These are phyloP conservation scores for Plasmodium adleri DNA, from an alignment of 169 alveolate genomes.

Conservation along the genomic window DNA sequence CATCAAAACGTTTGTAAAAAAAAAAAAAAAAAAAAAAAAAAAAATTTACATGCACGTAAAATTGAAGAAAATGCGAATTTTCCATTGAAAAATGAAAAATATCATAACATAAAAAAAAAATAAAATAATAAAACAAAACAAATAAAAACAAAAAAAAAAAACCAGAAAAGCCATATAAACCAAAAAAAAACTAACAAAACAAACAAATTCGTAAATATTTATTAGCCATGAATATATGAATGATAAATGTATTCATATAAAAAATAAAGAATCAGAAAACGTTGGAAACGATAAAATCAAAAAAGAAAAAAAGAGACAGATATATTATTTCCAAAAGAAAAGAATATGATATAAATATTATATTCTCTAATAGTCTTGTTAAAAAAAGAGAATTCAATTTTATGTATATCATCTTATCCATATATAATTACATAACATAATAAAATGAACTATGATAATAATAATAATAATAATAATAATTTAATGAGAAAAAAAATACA, in stretches of 20 bases:
- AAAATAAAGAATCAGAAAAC: conserved; percentile 1
- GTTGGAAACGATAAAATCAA: background rate
- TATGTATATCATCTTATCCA: conserved; percentile 9
- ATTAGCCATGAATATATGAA: too few relatives aligned
- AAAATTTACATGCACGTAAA: too few relatives aligned
- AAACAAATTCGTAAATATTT: too few relatives aligned
- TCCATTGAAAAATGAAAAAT: conserved; percentile 12
- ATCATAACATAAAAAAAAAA: background rate
- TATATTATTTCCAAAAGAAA: conserved; percentile 13
- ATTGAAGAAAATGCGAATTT: background rate
- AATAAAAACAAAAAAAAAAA: background rate
- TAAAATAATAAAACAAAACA: background rate
- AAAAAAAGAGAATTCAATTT: conserved; percentile 9
- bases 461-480: conserved; percentile 13
- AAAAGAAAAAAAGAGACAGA: background rate
- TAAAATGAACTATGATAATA: background rate
- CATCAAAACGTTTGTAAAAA: too few relatives aligned
- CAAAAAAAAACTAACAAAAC: too few relatives aligned
- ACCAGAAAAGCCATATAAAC: background rate
- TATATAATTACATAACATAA: conserved; percentile 1
- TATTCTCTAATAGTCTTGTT: background rate
- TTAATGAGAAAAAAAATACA: conserved; percentile 29
- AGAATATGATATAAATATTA: conserved; percentile 1
- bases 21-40: too few relatives aligned
- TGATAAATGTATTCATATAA: background rate